Percentiles rank a stretch among this genome's conserved stretches.
Evolutionary conservation across 2,329 filamentous ascomycete genomes (phyloP).

Genomic region (Neurospora sp.): DNA sequence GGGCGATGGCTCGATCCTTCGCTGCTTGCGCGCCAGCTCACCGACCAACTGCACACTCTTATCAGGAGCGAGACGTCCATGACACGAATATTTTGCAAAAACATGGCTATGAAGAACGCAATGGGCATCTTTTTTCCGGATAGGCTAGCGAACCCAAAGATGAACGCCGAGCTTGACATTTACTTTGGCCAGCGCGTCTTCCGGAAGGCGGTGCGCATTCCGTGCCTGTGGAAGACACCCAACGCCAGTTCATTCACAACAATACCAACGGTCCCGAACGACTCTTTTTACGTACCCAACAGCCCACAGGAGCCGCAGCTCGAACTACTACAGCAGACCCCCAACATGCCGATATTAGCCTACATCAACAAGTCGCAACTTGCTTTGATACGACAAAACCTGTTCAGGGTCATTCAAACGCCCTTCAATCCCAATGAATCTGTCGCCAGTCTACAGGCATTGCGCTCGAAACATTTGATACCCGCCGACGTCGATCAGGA

Average conservation of each 20-base stretch:
- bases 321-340: background rate
- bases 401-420: constrained; percentile 35
- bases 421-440: constrained; percentile 35
- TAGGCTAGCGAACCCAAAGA: constrained; percentile 22
- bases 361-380: constrained; percentile 41
- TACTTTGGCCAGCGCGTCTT: constrained; percentile 39
- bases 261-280: constrained; percentile 11
- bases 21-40: constrained; percentile 31
- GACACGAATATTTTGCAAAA: constrained; percentile 23
- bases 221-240: constrained; percentile 37
- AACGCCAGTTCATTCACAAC: constrained; percentile 22
- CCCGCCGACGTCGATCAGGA: constrained; percentile 42
- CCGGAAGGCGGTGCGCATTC: constrained; percentile 34
- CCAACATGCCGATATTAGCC: constrained; percentile 27
- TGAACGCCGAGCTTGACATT: constrained; percentile 33
- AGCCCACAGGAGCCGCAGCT: background rate
- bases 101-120: constrained; percentile 32
- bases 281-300: constrained; percentile 12
- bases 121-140: constrained; percentile 34
- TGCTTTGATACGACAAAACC: constrained; percentile 32
- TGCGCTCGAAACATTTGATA: constrained; percentile 36
- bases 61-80: constrained; percentile 24
- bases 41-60: constrained; percentile 31
- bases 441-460: constrained; percentile 35
- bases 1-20: constrained; percentile 25